A percentile compares a stretch with the other conserved stretches of the same genome.
Conservation (phyloP, 331 rosid species). For the Cydonia oblonga region DNA sequence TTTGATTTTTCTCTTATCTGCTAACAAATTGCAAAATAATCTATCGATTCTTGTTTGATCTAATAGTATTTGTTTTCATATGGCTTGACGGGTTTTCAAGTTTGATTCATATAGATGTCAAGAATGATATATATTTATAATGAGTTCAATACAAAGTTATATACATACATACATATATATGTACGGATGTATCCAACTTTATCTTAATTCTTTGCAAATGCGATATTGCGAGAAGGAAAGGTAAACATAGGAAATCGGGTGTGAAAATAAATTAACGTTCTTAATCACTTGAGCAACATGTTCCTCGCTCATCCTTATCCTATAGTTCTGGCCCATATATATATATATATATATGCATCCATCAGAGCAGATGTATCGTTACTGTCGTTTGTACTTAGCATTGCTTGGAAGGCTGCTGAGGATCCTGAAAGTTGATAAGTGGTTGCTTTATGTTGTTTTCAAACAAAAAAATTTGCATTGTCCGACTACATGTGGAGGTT, state of each 20-base stretch:
- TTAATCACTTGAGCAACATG: background rate
- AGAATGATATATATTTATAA: too few species aligned
- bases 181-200: too few species aligned
- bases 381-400: background rate
- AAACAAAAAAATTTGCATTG: background rate
- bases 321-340: background rate
- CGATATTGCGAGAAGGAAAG: too few species aligned
- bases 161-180: too few species aligned
- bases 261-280: accelerated
- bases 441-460: background rate
- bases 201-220: too few species aligned
- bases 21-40: background rate
- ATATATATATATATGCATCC: too few species aligned
- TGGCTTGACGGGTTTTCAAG: accelerated
- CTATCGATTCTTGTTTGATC: background rate
- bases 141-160: too few species aligned
- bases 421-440: too few species aligned
- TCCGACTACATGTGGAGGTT: background rate
- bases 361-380: background rate
- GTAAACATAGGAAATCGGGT: accelerated
- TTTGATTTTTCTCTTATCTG: background rate
- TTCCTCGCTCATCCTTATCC: too few species aligned
- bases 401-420: background rate
- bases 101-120: accelerated
- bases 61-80: too few species aligned